phyloP scores from a whole-genome alignment of 768 basidiomycete genomes.

The Russula vinacea region DNA sequence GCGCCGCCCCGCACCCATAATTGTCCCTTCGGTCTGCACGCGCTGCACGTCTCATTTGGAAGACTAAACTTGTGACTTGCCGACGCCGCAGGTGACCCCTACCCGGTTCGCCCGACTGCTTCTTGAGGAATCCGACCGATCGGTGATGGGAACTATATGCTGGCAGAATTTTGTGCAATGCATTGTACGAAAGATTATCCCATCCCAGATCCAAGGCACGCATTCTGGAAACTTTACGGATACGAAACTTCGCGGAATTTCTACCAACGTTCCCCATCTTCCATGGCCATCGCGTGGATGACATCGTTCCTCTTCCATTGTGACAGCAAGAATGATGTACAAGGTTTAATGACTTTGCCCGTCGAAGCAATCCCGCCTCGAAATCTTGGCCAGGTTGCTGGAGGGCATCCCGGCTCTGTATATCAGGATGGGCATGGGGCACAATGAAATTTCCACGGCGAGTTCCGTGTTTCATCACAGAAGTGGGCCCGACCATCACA shows the following conservation, averaged over 20 bases:
- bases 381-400: not conserved
- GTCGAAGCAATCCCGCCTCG: not conserved
- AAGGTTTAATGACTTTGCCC: not conserved
- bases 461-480: conserved; percentile 11
- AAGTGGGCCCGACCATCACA: not conserved
- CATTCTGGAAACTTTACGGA: conserved; percentile 4
- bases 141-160: conserved; percentile 20
- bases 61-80: conserved; percentile 5
- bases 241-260: conserved; percentile 6
- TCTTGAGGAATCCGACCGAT: conserved; percentile 24
- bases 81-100: conserved; percentile 17
- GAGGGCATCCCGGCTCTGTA: not conserved
- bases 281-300: not conserved
- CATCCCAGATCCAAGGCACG: not conserved
- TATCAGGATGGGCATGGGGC: not conserved
- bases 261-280: not conserved
- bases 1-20: conserved; percentile 10
- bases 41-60: not conserved
- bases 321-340: not conserved
- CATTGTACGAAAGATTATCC: not conserved
- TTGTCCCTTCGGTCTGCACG: not conserved
- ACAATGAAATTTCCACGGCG: not conserved
- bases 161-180: not conserved
- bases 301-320: not conserved
- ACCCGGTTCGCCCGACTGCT: conserved; percentile 6